Base-by-base conservation (phyloP, 768 basidiomycete species). In the Hygrophoropsis aurantiaca region DNA sequence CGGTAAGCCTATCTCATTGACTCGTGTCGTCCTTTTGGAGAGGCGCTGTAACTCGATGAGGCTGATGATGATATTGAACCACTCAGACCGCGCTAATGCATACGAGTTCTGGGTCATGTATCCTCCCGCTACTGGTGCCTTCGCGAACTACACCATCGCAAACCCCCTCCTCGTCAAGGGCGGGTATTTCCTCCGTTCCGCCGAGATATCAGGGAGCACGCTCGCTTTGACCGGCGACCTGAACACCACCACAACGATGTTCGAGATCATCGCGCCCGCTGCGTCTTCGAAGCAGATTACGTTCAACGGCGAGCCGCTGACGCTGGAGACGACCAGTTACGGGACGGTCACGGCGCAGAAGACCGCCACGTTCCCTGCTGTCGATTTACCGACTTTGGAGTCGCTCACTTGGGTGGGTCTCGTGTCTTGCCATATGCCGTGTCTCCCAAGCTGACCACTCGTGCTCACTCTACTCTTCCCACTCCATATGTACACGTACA, bases 101-200 rank as follows among this genome's bases (percentile, higher is more conserved):
- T 79, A 79, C 47, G 65, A 76, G 46, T 77, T 76, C 57, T 79
- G 78, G 77, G 69, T 75, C 24, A 60, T 78, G 49, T 69, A 78
- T 44, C 57, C 53, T 0, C 74, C 70, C 1, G 60, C 70, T 10
- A 51, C 57, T 3, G 71, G 74, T 20, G 42, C 64, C 11, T 72
- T 72, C 36, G 58, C 49, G 5, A 64, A 53, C 44, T 64, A 61
- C 48, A 70, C 57, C 45, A 76, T 67, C 5, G 55, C 70, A 32
- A 69, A 74, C 52, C 70, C 77, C 1, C 67, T 77, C 39, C 68
- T 75, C 36, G 62, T 78, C 27, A 75, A 74, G 54, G 75, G 77
- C 46, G 75, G 75, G 25, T 78, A 78, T 40, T 64, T 78, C 34
- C 55, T 77, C 20, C 71, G 77, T 21, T 65, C 74, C 5, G 71